Percentiles rank a stretch among this genome's conserved stretches.
phyloP scores from a whole-genome alignment of 2,329 filamentous ascomycete genomes.

The Talaromyces marneffei region DNA sequence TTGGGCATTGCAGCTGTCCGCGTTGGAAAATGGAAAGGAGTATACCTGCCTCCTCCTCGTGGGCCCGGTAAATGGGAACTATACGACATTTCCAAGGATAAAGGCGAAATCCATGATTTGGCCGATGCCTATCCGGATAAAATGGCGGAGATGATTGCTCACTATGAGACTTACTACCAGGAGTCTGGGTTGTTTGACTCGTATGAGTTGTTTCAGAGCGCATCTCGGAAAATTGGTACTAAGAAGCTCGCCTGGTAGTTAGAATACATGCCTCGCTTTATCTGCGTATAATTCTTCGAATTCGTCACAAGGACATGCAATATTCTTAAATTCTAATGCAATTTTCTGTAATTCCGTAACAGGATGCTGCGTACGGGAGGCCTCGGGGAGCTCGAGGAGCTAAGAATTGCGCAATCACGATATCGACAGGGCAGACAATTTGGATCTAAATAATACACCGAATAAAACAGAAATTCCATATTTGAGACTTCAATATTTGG shows the following conservation, averaged over 20 bases:
- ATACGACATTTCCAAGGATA: conserved; percentile 49
- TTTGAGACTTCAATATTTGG: no score
- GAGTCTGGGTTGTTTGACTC: background rate
- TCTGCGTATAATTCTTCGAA: no score
- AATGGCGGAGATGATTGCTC: conserved; percentile 41
- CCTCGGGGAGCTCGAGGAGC: no score
- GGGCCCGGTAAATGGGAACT: conserved; percentile 54
- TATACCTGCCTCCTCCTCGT: conserved; percentile 53
- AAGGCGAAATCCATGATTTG: conserved; percentile 48
- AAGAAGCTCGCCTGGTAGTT: background rate
- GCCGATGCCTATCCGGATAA: conserved; percentile 38
- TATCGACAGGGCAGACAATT: no score
- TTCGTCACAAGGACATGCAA: no score
- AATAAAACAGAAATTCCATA: no score
- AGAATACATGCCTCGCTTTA: no score
- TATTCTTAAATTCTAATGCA: no score
- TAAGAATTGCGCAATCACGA: no score
- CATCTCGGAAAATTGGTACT: background rate
- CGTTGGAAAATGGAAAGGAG: conserved; percentile 48
- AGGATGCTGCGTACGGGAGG: no score
- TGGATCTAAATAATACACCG: no score
- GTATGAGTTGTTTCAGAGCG: background rate
- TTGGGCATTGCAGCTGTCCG: conserved; percentile 31
- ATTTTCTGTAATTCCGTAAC: no score
- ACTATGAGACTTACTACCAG: conserved; percentile 20